Evolutionary conservation across 345 rosid genomes (phyloP).

Genomic region (Syzygium grande): DNA sequence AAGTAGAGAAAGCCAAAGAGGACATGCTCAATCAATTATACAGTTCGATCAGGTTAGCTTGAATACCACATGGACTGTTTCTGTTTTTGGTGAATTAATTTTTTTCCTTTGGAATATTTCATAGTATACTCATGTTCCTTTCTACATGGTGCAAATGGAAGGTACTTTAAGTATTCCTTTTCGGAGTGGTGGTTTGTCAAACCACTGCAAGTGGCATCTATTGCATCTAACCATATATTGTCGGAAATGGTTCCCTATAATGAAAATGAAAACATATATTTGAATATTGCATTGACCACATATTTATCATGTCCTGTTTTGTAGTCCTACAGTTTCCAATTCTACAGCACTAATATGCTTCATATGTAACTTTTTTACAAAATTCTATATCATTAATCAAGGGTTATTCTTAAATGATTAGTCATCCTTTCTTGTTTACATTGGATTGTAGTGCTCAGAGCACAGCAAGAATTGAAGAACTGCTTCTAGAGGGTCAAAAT

Average conservation of each 20-base stretch:
- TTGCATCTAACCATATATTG: not conserved
- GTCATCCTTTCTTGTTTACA: not conserved
- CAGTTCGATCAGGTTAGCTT: conserved; percentile 69
- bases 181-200: not conserved
- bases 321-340: not conserved
- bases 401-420: not conserved
- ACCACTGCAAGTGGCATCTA: not conserved
- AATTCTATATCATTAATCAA: not conserved
- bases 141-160: not conserved
- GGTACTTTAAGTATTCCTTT: not conserved
- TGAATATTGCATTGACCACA: not conserved
- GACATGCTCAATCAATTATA: conserved; percentile 96
- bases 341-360: not conserved
- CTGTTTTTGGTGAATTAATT: not conserved
- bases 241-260: not conserved
- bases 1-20: conserved; percentile 95
- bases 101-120: not conserved
- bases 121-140: not conserved
- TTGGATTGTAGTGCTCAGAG: conserved; percentile 52
- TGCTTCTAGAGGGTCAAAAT: conserved; percentile 88
- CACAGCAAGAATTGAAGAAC: conserved; percentile 64
- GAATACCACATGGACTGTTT: not conserved
- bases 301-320: not conserved
- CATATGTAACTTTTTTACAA: not conserved
- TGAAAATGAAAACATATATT: not conserved